Percentiles rank a stretch among this genome's conserved stretches.
Conservation (phyloP, 305 asterid species). For the Ilex paraguariensis region DNA sequence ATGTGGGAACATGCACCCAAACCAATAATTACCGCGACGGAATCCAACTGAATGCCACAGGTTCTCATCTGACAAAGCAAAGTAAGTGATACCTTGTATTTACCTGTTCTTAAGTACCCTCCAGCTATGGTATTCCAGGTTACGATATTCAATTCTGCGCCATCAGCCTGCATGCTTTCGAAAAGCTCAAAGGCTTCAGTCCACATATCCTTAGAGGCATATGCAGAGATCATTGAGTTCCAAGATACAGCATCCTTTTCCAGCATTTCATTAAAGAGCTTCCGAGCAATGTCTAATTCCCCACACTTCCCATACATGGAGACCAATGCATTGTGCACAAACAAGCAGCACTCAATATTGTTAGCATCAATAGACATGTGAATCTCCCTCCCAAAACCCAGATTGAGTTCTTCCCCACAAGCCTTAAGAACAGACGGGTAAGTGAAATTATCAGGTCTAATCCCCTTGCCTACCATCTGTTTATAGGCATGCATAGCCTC, state of each 20-base stretch:
- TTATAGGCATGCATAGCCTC: slow-evolving; percentile 50
- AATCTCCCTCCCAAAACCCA: slow-evolving; percentile 56
- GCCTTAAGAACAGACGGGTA: slow-evolving; percentile 87
- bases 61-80: slow-evolving; percentile 52
- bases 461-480: slow-evolving; percentile 45
- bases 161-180: slow-evolving; percentile 48
- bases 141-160: slow-evolving; percentile 32
- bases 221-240: slow-evolving; percentile 72
- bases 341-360: slow-evolving; percentile 38
- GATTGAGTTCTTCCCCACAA: slow-evolving; percentile 64
- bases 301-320: slow-evolving; percentile 86
- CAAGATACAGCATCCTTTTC: slow-evolving; percentile 72
- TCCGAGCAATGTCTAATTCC: slow-evolving; percentile 52
- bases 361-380: slow-evolving; percentile 47
- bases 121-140: slow-evolving; percentile 82
- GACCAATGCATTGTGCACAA: slow-evolving; percentile 77
- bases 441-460: slow-evolving; percentile 57
- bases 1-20: slow-evolving; percentile 74
- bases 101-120: slow-evolving; percentile 55
- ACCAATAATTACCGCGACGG: slow-evolving; percentile 63
- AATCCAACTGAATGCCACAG: slow-evolving; percentile 42
- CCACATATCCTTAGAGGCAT: slow-evolving; percentile 69
- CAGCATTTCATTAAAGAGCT: slow-evolving; percentile 54
- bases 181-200: slow-evolving; percentile 59
- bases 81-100: slow-evolving; percentile 49